Conservation (phyloP, 306 rosid genomes). For the Castanospermum australe region DNA sequence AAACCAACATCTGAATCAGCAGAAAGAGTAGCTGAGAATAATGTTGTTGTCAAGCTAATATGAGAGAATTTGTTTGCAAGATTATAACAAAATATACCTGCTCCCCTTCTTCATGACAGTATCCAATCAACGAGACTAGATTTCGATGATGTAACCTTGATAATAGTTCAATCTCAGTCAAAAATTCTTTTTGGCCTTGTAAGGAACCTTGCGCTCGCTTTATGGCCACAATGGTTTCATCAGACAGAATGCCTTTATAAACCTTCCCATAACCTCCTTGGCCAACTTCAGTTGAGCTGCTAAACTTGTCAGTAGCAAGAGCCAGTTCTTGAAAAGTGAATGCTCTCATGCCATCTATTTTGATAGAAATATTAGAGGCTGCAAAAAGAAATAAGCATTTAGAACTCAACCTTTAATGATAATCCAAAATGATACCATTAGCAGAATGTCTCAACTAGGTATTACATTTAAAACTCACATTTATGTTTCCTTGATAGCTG, state of each 20-base stretch:
- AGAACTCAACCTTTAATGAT: not conserved
- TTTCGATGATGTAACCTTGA: conserved; percentile 64
- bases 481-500: conserved; percentile 34
- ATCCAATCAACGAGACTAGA: conserved; percentile 55
- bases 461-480: conserved; percentile 35
- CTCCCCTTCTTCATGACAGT: conserved; percentile 60
- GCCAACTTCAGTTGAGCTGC: conserved; percentile 48
- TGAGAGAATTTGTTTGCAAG: not conserved
- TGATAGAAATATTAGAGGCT: conserved; percentile 46
- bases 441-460: not conserved
- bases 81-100: not conserved
- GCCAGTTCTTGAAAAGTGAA: conserved; percentile 57
- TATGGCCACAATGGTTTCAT: conserved; percentile 50
- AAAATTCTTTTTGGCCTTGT: conserved; percentile 63
- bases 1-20: conserved; percentile 60
- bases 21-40: not conserved
- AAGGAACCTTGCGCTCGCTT: conserved; percentile 72
- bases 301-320: conserved; percentile 50
- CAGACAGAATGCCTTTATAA: conserved; percentile 55
- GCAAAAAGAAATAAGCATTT: conserved; percentile 19
- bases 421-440: not conserved
- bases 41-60: not conserved
- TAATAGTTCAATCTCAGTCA: conserved; percentile 57
- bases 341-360: conserved; percentile 60
- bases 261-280: conserved; percentile 82